Percentiles rank a stretch among this genome's conserved stretches.
Conservation (phyloP, 208 protist genomes). For the Hexamita inflata region DNA sequence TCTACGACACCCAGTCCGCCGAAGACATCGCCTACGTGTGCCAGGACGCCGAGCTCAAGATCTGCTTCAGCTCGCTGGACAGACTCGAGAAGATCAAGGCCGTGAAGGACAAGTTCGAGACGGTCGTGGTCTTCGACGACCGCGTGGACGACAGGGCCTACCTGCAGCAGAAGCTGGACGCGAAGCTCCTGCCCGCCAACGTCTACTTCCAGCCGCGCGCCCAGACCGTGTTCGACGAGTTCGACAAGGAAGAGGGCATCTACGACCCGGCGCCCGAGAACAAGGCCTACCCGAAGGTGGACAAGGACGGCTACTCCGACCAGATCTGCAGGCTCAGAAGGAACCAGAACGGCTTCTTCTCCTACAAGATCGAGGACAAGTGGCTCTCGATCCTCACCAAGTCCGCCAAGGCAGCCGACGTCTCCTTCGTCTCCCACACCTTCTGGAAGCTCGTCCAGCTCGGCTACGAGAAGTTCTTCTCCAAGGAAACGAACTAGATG, state of each 20-base stretch:
- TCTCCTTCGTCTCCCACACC: not conserved
- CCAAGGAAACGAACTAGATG: no score
- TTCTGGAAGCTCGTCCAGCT: not conserved
- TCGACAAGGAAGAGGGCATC: not conserved
- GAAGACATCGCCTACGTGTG: conserved; percentile 4
- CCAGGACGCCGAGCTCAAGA: not conserved
- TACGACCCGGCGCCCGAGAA: no score
- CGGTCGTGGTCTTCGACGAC: conserved; percentile 46
- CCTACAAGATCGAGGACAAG: no score
- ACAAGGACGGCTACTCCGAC: no score
- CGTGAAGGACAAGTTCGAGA: conserved; percentile 46
- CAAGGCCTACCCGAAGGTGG: no score
- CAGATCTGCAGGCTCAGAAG: no score
- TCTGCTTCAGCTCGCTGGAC: conserved; percentile 10
- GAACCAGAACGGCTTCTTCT: no score
- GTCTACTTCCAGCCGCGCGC: not conserved
- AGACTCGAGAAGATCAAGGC: not conserved
- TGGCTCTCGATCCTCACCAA: not conserved
- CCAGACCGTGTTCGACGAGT: not conserved
- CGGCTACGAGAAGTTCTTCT: not conserved
- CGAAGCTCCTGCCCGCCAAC: not conserved
- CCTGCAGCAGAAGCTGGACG: not conserved
- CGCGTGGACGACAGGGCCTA: not conserved
- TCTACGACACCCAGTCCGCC: conserved; percentile 20
- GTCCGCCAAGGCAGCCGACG: not conserved